Evolutionary conservation across 768 basidiomycete genomes (phyloP).

Genomic region (Daedalea quercina): DNA sequence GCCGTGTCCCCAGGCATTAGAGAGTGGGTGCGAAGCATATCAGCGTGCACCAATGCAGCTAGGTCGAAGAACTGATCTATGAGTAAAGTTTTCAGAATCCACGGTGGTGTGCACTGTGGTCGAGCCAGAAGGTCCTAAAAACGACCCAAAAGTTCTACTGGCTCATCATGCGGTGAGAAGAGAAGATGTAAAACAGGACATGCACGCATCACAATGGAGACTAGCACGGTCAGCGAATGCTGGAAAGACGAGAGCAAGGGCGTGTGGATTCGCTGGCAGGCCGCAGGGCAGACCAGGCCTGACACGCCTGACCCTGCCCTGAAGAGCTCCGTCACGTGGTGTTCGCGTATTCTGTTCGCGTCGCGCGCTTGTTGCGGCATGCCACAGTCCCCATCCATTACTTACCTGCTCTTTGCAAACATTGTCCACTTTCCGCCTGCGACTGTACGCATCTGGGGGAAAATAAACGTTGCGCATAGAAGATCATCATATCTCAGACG

Average conservation of each 20-base stretch:
- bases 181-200: too few relatives aligned
- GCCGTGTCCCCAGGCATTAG: conserved; percentile 77
- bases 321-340: neutral
- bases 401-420: neutral
- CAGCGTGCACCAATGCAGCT: neutral
- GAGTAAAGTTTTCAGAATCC: neutral
- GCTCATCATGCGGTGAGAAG: neutral
- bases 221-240: neutral
- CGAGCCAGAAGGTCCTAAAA: too few relatives aligned
- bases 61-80: neutral
- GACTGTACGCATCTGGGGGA: neutral
- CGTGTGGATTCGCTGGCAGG: too few relatives aligned
- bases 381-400: neutral
- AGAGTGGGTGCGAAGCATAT: conserved; percentile 39
- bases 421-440: neutral
- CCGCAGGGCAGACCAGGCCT: neutral
- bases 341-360: conserved; percentile 3
- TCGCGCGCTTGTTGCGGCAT: neutral
- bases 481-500: too few relatives aligned
- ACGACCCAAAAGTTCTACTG: neutral
- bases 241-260: neutral
- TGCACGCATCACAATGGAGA: neutral
- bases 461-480: too few relatives aligned
- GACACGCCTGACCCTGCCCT: conserved; percentile 10
- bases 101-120: too few relatives aligned